phyloP scores from a whole-genome alignment of 768 basidiomycete genomes.

The Tephrocybe sp. region DNA sequence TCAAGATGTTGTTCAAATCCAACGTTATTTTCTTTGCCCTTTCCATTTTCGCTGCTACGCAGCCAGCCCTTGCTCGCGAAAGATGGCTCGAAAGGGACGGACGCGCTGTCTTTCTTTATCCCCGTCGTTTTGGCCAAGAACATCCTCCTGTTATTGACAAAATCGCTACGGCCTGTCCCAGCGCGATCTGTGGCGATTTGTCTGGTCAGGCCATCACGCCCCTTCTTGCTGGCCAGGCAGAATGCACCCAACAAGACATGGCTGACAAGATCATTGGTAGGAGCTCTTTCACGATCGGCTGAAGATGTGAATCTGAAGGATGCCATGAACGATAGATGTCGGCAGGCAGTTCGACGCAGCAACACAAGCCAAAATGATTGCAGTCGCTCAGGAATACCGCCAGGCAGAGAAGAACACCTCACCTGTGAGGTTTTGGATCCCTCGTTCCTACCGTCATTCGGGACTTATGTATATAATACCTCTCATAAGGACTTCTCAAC shows the following conservation, averaged over 20 bases:
- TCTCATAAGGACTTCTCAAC: constrained; percentile 47
- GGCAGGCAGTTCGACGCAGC: constrained; percentile 50
- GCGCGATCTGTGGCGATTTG: constrained; percentile 47
- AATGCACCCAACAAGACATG: constrained; percentile 58
- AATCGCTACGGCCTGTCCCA: constrained; percentile 45
- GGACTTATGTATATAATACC: background rate
- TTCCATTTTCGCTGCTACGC: constrained; percentile 27
- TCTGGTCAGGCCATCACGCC: constrained; percentile 51
- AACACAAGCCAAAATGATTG: constrained; percentile 52
- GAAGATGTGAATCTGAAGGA: background rate
- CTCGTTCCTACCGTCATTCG: background rate
- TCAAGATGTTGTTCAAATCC: constrained; percentile 31
- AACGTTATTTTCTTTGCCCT: constrained; percentile 25
- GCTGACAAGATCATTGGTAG: constrained; percentile 57
- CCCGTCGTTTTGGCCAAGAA: constrained; percentile 54
- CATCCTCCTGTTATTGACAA: constrained; percentile 47
- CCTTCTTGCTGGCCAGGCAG: constrained; percentile 49
- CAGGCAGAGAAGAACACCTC: constrained; percentile 59
- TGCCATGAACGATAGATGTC: constrained; percentile 36
- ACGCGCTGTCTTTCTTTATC: constrained; percentile 44
- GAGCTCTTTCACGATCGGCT: constrained; percentile 7
- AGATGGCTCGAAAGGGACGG: constrained; percentile 49
- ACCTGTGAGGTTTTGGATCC: constrained; percentile 35
- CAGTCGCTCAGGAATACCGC: constrained; percentile 51
- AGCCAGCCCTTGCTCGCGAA: constrained; percentile 38